phyloP scores from a whole-genome alignment of 1,284 basidiomycete species.

The Tylopilus orsonianus region DNA sequence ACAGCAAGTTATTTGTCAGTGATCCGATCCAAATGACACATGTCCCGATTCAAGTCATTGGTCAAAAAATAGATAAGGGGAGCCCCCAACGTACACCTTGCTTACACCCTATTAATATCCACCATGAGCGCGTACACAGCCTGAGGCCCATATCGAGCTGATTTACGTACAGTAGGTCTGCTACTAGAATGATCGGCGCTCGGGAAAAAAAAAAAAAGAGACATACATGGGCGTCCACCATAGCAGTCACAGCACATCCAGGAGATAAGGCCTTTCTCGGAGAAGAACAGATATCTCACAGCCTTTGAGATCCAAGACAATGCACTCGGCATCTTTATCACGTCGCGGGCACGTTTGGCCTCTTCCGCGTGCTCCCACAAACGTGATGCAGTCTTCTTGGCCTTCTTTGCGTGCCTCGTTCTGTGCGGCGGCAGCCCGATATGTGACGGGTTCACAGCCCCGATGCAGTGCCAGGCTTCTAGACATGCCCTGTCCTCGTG shows the following conservation, averaged over 20 bases:
- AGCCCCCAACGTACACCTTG: neutral
- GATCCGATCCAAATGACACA: neutral
- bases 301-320: neutral
- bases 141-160: constrained; percentile 1
- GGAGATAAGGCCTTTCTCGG: neutral
- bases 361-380: constrained; percentile 10
- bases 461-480: neutral
- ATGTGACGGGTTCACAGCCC: constrained; percentile 4
- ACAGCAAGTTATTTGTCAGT: neutral
- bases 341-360: constrained; percentile 1
- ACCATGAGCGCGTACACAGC: neutral
- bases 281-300: neutral
- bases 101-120: constrained; percentile 7
- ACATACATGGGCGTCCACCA: neutral
- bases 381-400: constrained; percentile 9
- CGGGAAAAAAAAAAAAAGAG: neutral
- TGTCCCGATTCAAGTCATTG: constrained; percentile 5
- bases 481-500: constrained; percentile 7
- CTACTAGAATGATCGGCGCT: constrained; percentile 14
- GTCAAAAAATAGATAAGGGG: constrained; percentile 4
- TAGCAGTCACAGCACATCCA: constrained; percentile 1
- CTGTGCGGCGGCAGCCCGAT: neutral
- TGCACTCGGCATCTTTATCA: constrained; percentile 2
- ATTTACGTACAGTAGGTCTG: constrained; percentile 3
- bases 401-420: constrained; percentile 5